Base-by-base conservation (phyloP, 441 rosid species). In the Populus hybrid region DNA sequence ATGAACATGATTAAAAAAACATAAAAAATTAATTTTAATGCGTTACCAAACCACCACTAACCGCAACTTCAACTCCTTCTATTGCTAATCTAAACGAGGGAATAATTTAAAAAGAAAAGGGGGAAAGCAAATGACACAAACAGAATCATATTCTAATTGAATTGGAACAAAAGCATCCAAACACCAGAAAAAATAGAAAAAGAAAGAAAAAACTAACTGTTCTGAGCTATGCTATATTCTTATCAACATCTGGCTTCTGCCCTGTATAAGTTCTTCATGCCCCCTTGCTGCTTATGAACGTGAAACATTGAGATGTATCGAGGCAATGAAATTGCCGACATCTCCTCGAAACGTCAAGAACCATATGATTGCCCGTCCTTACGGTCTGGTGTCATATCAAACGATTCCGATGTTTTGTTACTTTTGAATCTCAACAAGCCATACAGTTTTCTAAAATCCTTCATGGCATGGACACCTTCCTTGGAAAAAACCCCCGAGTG, bases 401-500 rank as follows among this genome's bases (percentile, higher is more conserved):
- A 83, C 80, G 94, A 78, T 46, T 70, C 83, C 30, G 89, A 81
- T 82, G 82, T 87, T 40, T 84, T 78, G 68, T 71, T 28, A 75
- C 93, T 88, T 80, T 83, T 93, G 57, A 87, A 69, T 77, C 87
- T 85, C 84, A 91, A 81, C 72, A 93, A 75, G 26, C 97, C 94
- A 76, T 89, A 93, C 73, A 92, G 63, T 81, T 89, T 95, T 78
- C 81, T 88, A 2, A 92, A 73, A 76, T 95, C 98, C 79, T 88
- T 92, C 16, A 88, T 85, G 19, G 87, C 82, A 74, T 87, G 82
- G 28, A 71, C 84, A 5, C 84, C 85, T 40, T 91, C 96, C 76
- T 73, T 86, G 64, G 80, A 79, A 38, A 89, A 88, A 0, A 78
- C 61, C 5, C 90, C 85, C 24, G 89, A 82, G 61, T 86, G 79